phyloP scores from a whole-genome alignment of 2,329 filamentous ascomycete genomes.

The Paecilomyces dactylethromorphus region DNA sequence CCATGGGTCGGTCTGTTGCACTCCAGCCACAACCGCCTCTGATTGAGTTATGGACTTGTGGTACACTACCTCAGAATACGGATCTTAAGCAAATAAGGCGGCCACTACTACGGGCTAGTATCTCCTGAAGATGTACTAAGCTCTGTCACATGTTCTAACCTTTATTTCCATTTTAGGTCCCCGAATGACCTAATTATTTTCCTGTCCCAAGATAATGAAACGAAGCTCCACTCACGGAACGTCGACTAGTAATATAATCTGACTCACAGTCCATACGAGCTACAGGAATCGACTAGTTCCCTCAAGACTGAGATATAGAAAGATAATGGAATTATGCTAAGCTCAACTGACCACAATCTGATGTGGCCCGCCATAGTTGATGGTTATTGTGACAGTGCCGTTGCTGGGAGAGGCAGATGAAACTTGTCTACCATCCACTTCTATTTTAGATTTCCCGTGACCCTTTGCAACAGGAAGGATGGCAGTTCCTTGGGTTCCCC shows the following conservation, averaged over 20 bases:
- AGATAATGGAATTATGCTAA: background rate
- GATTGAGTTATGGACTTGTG: too few species aligned
- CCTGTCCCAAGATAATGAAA: background rate
- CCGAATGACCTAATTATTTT: background rate
- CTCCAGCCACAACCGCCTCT: too few species aligned
- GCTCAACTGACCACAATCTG: background rate
- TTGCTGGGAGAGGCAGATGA: background rate
- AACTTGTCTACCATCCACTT: background rate
- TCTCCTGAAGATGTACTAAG: background rate
- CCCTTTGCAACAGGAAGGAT: slow-evolving; percentile 1
- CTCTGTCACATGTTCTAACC: background rate
- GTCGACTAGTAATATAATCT: background rate
- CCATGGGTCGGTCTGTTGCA: too few species aligned
- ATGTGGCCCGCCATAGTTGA: background rate
- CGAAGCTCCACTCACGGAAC: background rate
- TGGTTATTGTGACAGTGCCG: background rate
- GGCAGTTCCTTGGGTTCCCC: slow-evolving; percentile 2
- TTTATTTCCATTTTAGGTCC: background rate
- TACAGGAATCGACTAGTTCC: background rate
- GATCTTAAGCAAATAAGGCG: too few species aligned
- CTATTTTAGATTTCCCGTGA: background rate
- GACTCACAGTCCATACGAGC: background rate
- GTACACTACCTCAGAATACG: too few species aligned
- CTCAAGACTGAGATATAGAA: background rate
- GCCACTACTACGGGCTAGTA: too few species aligned